A percentile compares a stretch with the other conserved stretches of the same genome.
These are phyloP conservation scores for Auriscalpium vulgare DNA, from an alignment of 768 basidiomycete genomes.

Conservation along the genomic window DNA sequence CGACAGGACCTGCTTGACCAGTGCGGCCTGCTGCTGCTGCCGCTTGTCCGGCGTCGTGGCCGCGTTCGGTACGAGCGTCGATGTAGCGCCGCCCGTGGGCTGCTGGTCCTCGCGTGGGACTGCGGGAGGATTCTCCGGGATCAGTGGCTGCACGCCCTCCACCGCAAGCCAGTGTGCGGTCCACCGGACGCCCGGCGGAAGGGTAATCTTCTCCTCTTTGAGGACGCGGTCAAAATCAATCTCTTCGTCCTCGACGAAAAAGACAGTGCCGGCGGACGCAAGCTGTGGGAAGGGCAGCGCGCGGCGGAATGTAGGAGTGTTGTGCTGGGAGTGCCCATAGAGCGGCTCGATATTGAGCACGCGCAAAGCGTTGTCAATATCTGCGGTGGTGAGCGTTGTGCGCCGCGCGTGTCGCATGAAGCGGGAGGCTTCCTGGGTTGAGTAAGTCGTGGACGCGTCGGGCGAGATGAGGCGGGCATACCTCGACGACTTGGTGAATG, in stretches of 20 bases:
- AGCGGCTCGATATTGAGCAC: conserved; percentile 95
- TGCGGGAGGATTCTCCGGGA: conserved; percentile 91
- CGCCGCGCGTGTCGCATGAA: conserved; percentile 94
- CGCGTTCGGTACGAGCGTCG: conserved; percentile 21
- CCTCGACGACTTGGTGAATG: conserved; percentile 91
- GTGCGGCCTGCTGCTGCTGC: conserved; percentile 55
- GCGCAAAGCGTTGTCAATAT: conserved; percentile 90
- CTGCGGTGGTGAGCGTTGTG: conserved; percentile 81
- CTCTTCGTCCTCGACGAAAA: conserved; percentile 94
- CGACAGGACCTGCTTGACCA: conserved; percentile 89
- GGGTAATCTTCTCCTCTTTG: conserved; percentile 73
- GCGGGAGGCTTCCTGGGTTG: conserved; percentile 78
- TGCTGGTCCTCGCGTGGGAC: conserved; percentile 46
- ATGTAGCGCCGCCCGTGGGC: conserved; percentile 24
- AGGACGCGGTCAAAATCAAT: conserved; percentile 92
- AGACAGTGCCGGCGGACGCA: conserved; percentile 62
- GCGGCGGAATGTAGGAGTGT: conserved; percentile 53
- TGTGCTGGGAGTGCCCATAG: conserved; percentile 72
- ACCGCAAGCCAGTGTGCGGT: conserved; percentile 98
- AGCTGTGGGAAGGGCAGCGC: conserved; percentile 38
- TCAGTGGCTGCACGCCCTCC: conserved; percentile 95
- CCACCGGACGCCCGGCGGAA: conserved; percentile 80
- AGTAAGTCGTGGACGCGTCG: conserved; percentile 1
- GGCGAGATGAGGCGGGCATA: conserved; percentile 23
- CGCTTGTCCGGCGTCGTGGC: conserved; percentile 31